Evolutionary conservation across 208 protist species (phyloP), one percentile per base, ranked within the genome.

Genomic region (Trypanosoma rangeli): DNA sequence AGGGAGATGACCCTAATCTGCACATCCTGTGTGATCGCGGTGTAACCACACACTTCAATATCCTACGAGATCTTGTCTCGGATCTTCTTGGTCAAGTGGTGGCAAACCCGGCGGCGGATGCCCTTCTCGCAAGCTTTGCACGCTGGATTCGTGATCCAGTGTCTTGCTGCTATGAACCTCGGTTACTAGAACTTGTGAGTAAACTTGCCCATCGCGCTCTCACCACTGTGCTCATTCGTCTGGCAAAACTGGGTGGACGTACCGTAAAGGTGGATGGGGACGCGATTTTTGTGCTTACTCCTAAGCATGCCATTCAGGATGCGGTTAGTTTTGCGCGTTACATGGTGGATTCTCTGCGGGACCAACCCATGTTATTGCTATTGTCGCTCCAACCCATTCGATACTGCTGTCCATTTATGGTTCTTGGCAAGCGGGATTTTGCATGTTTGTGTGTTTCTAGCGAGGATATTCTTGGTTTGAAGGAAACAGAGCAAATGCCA

Each of bases 341-440:
- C 59, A 74, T 97, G n/a, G 79, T 84, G 29, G 81, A 68, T 37
- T 92, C 87, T 28, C 60, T 94, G 29, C 78, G 94, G 64, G 92
- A 94, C 61, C 87, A 97, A 70, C 89, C 92, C n/a, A 93, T 97
- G 89, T 63, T 97, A 62, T 70, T 86, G n/a, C 80, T 94, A 37
- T 82, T 97, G 13, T 78, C 89, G 1, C 76, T 95, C 22, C 83
- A 87, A 53, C 84, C 89, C 22, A 69, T 86, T 49, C 86, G 89
- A 16, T 97, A 87, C 74, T 94, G 87, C 86, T 85, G 86, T 56
- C 87, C 89, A 8, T 80, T 88, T 52, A 46, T 90, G 24, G 70
- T 93, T 39, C 71, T 94, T 49, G 86, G 93, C 60, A 68, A 76
- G n/a, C 79, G 78, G 26, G 80, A 94, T 78, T 86, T 81, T 74